Conservation (phyloP, 1,284 basidiomycete genomes). For the Thelephora terrestris region DNA sequence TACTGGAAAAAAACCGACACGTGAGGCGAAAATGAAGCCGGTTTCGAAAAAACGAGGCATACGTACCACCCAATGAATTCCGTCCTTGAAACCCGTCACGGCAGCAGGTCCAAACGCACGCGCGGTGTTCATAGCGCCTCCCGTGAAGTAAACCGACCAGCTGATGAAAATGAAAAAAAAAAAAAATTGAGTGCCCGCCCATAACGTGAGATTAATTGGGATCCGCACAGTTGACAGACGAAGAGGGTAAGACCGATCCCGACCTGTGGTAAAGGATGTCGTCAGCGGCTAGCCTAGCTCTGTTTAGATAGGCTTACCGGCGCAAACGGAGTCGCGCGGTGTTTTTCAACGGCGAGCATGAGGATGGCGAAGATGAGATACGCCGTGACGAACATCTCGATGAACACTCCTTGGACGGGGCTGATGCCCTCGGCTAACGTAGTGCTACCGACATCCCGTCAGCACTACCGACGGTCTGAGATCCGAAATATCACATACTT, state of each 20-base stretch:
- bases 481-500: conserved; percentile 30
- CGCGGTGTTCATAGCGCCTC: conserved; percentile 61
- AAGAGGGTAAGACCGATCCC: conserved; percentile 66
- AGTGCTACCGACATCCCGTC: conserved; percentile 28
- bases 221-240: conserved; percentile 48
- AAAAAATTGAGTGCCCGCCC: no score
- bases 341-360: conserved; percentile 64
- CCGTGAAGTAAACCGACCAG: conserved; percentile 43
- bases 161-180: conserved; percentile 7
- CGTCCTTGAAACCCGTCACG: conserved; percentile 44
- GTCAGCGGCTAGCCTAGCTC: not conserved
- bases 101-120: conserved; percentile 69
- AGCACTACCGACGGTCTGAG: not conserved
- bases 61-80: conserved; percentile 54
- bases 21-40: no score
- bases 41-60: no score
- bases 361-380: conserved; percentile 50
- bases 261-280: conserved; percentile 28
- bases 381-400: conserved; percentile 63
- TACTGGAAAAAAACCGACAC: no score
- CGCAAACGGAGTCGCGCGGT: conserved; percentile 60
- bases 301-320: conserved; percentile 31
- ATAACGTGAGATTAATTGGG: not conserved
- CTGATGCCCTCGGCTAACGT: conserved; percentile 34
- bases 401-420: conserved; percentile 51